Evolutionary conservation across 345 rosid genomes (phyloP).

Genomic region (Eucalyptus pauciflora): DNA sequence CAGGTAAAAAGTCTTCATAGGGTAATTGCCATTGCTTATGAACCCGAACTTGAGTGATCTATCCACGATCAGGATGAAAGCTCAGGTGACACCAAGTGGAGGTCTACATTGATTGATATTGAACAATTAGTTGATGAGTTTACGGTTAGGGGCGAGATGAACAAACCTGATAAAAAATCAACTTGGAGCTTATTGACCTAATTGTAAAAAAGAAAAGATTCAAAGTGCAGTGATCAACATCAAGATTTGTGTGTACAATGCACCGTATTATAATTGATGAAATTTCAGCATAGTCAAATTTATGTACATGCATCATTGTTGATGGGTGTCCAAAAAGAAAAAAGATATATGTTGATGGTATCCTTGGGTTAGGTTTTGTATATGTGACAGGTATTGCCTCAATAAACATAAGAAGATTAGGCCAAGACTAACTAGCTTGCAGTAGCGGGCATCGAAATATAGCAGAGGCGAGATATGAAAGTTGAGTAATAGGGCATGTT

Average conservation of each 20-base stretch:
- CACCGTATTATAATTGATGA: not conserved
- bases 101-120: not conserved
- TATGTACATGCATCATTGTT: not conserved
- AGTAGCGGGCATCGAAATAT: not conserved
- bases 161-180: not conserved
- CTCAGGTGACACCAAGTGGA: not conserved
- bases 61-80: not conserved
- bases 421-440: not conserved
- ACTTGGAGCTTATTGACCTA: not conserved
- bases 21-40: not conserved
- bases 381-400: not conserved
- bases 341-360: not conserved
- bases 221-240: not conserved
- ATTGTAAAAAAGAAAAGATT: not conserved
- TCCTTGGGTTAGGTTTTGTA: not conserved
- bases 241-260: not conserved
- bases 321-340: not conserved
- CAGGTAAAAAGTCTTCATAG: not conserved
- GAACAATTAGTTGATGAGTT: not conserved
- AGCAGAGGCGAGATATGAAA: not conserved
- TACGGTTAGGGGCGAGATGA: not conserved
- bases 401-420: not conserved
- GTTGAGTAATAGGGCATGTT: not conserved
- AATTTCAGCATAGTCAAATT: not conserved
- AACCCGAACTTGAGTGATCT: not conserved